Conservation (phyloP, 441 rosid genomes). For the Melastoma candidum region DNA sequence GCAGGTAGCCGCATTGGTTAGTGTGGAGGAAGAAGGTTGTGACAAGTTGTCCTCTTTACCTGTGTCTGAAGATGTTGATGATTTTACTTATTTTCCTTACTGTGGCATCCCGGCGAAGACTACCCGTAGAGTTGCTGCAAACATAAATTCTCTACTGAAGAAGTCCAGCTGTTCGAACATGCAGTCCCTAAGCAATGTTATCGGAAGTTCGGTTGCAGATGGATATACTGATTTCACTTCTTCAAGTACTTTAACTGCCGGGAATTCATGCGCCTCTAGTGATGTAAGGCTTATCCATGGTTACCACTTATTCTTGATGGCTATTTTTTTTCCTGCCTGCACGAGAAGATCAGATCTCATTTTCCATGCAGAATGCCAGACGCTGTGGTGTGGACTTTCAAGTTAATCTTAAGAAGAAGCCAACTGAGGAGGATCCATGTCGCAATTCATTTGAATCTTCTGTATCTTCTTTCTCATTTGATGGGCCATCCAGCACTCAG, state of each 20-base stretch:
- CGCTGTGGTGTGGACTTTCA: constrained; percentile 22
- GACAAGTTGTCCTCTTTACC: constrained; percentile 40
- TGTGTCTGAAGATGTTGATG: constrained; percentile 22
- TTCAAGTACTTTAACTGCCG: constrained; percentile 29
- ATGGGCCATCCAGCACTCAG: constrained; percentile 19
- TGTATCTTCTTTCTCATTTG: constrained; percentile 27
- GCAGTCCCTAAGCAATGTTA: constrained; percentile 11
- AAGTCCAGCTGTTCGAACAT: too few relatives aligned
- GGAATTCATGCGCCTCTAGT: constrained; percentile 27
- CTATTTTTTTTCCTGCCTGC: too few relatives aligned
- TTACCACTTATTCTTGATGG: not conserved
- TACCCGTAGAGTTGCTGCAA: not conserved
- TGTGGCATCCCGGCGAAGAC: constrained; percentile 45
- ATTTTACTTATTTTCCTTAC: constrained; percentile 60
- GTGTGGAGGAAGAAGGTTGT: constrained; percentile 25
- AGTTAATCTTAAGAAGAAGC: not conserved
- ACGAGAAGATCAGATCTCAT: too few relatives aligned
- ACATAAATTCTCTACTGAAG: too few relatives aligned
- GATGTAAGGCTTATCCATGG: constrained; percentile 37
- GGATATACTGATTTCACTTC: constrained; percentile 28
- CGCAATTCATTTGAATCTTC: constrained; percentile 25
- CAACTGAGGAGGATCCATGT: constrained; percentile 32
- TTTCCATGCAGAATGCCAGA: constrained; percentile 29
- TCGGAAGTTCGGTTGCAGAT: constrained; percentile 19
- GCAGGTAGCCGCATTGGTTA: constrained; percentile 27